Evolutionary conservation across 2,329 filamentous ascomycete species (phyloP).

Genomic region (Alternaria brassicae): DNA sequence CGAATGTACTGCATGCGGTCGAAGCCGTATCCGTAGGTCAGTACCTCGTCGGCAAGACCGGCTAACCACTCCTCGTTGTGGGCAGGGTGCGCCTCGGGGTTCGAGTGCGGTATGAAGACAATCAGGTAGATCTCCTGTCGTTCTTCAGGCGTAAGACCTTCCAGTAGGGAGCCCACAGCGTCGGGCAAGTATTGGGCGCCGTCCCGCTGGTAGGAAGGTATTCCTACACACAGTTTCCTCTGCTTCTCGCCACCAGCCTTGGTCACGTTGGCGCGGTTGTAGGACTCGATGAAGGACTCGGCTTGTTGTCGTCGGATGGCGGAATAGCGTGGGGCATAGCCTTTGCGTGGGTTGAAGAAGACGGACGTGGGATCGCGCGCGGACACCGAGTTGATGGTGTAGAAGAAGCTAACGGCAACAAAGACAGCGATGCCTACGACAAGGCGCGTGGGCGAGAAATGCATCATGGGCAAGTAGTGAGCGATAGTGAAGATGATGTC

Average conservation of each 20-base stretch:
- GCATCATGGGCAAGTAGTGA: constrained; percentile 23
- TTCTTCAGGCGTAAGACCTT: constrained; percentile 53
- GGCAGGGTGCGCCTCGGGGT: constrained; percentile 52
- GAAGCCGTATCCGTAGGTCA: constrained; percentile 50
- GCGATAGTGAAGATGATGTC: constrained; percentile 8
- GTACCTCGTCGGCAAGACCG: constrained; percentile 51
- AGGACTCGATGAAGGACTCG: constrained; percentile 33
- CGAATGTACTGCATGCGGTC: constrained; percentile 46
- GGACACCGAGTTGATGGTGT: constrained; percentile 35
- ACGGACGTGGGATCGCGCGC: constrained; percentile 46
- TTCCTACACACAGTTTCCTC: constrained; percentile 53
- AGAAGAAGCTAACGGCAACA: constrained; percentile 27
- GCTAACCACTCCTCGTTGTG: constrained; percentile 53
- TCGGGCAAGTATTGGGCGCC: constrained; percentile 51
- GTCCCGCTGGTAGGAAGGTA: constrained; percentile 53
- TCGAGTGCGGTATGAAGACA: constrained; percentile 55
- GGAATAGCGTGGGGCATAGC: constrained; percentile 45
- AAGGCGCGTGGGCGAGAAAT: constrained; percentile 30
- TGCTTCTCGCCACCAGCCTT: constrained; percentile 25
- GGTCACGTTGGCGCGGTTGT: constrained; percentile 26
- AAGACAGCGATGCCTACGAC: constrained; percentile 27
- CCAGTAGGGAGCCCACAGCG: constrained; percentile 55
- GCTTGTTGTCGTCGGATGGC: constrained; percentile 40
- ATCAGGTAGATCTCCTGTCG: constrained; percentile 52
- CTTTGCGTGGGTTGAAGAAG: constrained; percentile 45